Evolutionary conservation across 768 basidiomycete species (phyloP).

Genomic region (Lactarius vividus): DNA sequence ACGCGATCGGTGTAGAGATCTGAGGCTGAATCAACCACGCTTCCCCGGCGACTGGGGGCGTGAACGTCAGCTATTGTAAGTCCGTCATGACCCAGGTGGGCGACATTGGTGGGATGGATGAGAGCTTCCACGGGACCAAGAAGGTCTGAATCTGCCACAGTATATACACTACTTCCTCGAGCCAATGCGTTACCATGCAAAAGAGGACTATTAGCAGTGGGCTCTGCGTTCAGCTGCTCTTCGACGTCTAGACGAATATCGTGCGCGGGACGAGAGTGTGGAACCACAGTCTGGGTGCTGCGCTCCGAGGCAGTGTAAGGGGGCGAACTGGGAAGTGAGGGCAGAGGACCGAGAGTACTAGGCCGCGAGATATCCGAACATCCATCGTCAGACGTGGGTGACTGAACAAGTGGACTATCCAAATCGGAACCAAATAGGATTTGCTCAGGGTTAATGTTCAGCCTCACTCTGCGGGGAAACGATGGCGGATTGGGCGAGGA

Average conservation of each 20-base stretch:
- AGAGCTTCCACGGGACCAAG: not conserved
- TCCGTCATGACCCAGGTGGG: not conserved
- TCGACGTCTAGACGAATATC: not conserved
- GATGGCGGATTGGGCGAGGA: no score
- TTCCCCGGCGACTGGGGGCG: not conserved
- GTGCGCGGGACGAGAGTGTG: not conserved
- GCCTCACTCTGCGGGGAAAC: not conserved
- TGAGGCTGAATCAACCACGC: not conserved
- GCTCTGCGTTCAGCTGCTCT: not conserved
- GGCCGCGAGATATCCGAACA: slow-evolving; percentile 10
- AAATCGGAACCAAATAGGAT: not conserved
- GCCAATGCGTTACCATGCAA: not conserved
- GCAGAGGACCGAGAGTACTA: slow-evolving; percentile 4
- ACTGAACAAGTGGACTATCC: not conserved
- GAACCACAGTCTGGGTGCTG: slow-evolving; percentile 4
- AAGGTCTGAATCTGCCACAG: not conserved
- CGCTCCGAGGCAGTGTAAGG: not conserved
- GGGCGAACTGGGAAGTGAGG: slow-evolving; percentile 4
- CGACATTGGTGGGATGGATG: not conserved
- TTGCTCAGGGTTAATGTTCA: not conserved
- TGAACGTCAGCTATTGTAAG: not conserved
- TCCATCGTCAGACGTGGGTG: not conserved
- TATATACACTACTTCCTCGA: not conserved
- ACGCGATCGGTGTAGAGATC: slow-evolving; percentile 13
- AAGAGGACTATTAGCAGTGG: not conserved